Conservation (phyloP, 768 basidiomycete species). For the Lentinus tigrinus region DNA sequence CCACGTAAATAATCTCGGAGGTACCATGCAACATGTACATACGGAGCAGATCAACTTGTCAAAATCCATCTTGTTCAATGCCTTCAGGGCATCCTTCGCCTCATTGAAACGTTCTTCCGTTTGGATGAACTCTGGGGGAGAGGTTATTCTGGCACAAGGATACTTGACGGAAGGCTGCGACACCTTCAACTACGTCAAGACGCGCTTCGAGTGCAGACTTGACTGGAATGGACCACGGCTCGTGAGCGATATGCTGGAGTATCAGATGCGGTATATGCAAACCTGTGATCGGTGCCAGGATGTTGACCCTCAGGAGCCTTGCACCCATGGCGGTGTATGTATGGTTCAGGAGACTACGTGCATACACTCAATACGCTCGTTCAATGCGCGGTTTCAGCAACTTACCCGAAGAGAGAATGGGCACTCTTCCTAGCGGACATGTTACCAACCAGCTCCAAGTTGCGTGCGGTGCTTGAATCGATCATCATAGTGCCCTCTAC, state of each 20-base stretch:
- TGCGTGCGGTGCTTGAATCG: constrained; percentile 83
- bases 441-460: constrained; percentile 88
- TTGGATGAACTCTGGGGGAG: constrained; percentile 63
- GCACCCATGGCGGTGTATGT: constrained; percentile 91
- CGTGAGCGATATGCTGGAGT: neutral
- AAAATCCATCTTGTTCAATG: constrained; percentile 78
- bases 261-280: neutral
- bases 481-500: constrained; percentile 95
- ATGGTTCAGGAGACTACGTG: constrained; percentile 63
- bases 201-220: constrained; percentile 72
- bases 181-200: constrained; percentile 85
- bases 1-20: neutral
- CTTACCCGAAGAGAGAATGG: constrained; percentile 79
- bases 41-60: constrained; percentile 83
- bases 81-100: constrained; percentile 65
- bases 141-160: constrained; percentile 11
- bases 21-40: constrained; percentile 10
- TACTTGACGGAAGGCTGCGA: neutral
- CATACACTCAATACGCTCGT: neutral
- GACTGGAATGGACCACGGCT: constrained; percentile 40
- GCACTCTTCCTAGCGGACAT: constrained; percentile 60
- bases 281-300: constrained; percentile 83
- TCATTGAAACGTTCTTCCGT: constrained; percentile 72
- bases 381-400: neutral
- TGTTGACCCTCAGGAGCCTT: constrained; percentile 73